Evolutionary conservation across 108 stramenopile species (phyloP), one percentile per base, ranked within the genome.

Genomic region (Parietichytrium sp.): DNA sequence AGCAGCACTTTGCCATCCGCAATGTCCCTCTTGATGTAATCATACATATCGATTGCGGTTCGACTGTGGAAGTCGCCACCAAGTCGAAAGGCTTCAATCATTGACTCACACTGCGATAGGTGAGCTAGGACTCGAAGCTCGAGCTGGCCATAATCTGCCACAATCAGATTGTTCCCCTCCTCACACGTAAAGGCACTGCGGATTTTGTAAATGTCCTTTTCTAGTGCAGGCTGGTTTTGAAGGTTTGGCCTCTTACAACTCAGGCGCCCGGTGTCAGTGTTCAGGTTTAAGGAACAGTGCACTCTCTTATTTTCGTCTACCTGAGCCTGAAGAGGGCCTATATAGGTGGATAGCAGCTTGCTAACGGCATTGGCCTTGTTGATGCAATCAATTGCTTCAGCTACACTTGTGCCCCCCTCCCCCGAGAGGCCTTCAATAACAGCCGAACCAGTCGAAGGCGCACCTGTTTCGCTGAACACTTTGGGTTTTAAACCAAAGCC

Each of bases 171-270:
- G 53, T 96, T 95, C 4, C 97, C 97, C 0, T 93, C 91, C 50
- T 93, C 93, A 13, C 96, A 90, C 61, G 91, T 82, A 54, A 99
- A 98, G 4, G 97, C 97, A 49, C 95, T 81, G 48, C 96, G 91
- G 48, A 95, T 95, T 80, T 94, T 91, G 85, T 95, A 95, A 30
- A 86, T 91, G 82, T 97, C 96, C 88, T 99, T 99, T 81, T 99
- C 97, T 50, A 99, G 90, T 15, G 98, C 98, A 6, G 98, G 98
- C 83, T 99, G 98, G 82, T 99, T 99, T 87, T 99, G 98, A 55
- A 99, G 87, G 78, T 99, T 99, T 7, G 98, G 98, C 33, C 94
- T 87, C 29, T 97, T 91, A 15, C 96, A 93, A 0, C 94, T 95
- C 3, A 99, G 89, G 4, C 98, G 91, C 6, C 98, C 98, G 54